phyloP scores from a whole-genome alignment of 441 rosid species.

The Gossypium lobatum region DNA sequence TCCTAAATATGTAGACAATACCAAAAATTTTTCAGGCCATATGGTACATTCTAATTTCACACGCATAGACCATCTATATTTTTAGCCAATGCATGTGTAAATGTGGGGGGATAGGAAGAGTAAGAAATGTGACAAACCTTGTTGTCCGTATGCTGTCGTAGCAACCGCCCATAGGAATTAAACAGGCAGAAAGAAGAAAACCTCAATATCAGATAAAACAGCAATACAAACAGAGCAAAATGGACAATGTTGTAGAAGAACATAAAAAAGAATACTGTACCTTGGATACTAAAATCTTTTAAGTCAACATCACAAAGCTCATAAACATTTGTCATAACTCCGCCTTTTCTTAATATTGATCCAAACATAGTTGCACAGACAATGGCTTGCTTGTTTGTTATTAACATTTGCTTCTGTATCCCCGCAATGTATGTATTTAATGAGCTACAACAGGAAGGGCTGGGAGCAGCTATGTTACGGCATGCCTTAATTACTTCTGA shows the following conservation, averaged over 20 bases:
- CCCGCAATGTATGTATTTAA: constrained; percentile 71
- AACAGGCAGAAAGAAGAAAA: constrained; percentile 19
- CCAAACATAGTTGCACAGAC: constrained; percentile 83
- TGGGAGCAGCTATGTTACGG: constrained; percentile 78
- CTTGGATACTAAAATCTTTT: constrained; percentile 96
- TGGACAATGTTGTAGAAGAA: not conserved
- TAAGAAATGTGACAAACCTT: constrained; percentile 43
- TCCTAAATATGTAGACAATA: constrained; percentile 32
- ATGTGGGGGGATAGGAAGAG: not conserved
- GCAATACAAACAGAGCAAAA: not conserved
- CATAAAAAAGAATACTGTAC: constrained; percentile 28
- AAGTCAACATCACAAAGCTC: constrained; percentile 95
- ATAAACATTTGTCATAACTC: constrained; percentile 83
- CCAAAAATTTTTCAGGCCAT: not conserved
- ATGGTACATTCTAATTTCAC: not conserved
- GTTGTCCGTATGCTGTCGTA: constrained; percentile 67
- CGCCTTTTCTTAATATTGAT: constrained; percentile 72
- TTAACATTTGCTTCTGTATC: constrained; percentile 87
- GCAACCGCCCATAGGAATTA: constrained; percentile 17
- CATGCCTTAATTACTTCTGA: constrained; percentile 77
- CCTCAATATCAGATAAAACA: constrained; percentile 23
- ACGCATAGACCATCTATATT: not conserved
- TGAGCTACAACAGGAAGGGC: constrained; percentile 93
- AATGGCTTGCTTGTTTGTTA: constrained; percentile 93
- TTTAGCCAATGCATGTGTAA: not conserved